Evolutionary conservation across 1,139 yeast species (phyloP).

Genomic region (Blastobotrys raffinosifermentans): DNA sequence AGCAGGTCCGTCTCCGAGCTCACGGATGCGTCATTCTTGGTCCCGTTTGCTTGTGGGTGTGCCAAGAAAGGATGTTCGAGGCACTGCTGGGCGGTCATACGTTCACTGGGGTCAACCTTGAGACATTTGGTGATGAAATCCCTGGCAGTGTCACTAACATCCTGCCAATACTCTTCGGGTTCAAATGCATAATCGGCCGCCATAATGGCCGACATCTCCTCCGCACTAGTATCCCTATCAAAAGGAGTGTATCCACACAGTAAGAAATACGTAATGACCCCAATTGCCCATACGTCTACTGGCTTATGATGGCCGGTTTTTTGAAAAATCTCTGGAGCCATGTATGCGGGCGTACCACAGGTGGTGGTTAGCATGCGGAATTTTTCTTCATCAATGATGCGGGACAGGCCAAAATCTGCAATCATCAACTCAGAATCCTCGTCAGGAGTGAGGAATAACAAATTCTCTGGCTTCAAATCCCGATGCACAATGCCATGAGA

Average conservation of each 20-base stretch:
- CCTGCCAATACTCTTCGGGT: conserved; percentile 55
- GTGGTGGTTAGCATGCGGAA: conserved; percentile 46
- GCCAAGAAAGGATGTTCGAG: conserved; percentile 46
- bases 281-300: conserved; percentile 75
- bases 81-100: conserved; percentile 47
- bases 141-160: conserved; percentile 49
- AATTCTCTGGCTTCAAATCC: conserved; percentile 90
- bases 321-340: conserved; percentile 63
- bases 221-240: conserved; percentile 67
- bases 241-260: conserved; percentile 74
- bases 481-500: conserved; percentile 78
- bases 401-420: conserved; percentile 70
- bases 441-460: conserved; percentile 46
- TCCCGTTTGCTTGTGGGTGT: conserved; percentile 8
- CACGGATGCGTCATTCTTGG: conserved; percentile 19
- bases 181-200: conserved; percentile 55
- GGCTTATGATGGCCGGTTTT: conserved; percentile 51
- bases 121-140: conserved; percentile 57
- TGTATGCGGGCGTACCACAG: conserved; percentile 68
- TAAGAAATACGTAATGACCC: conserved; percentile 66
- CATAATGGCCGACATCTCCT: conserved; percentile 58
- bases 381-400: conserved; percentile 40
- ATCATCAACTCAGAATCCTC: conserved; percentile 48
- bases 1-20: conserved; percentile 25
- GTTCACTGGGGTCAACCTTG: conserved; percentile 38